Percentiles rank a stretch among this genome's conserved stretches.
phyloP scores from a whole-genome alignment of 2,329 filamentous ascomycete species.

The Penicillium paneum region DNA sequence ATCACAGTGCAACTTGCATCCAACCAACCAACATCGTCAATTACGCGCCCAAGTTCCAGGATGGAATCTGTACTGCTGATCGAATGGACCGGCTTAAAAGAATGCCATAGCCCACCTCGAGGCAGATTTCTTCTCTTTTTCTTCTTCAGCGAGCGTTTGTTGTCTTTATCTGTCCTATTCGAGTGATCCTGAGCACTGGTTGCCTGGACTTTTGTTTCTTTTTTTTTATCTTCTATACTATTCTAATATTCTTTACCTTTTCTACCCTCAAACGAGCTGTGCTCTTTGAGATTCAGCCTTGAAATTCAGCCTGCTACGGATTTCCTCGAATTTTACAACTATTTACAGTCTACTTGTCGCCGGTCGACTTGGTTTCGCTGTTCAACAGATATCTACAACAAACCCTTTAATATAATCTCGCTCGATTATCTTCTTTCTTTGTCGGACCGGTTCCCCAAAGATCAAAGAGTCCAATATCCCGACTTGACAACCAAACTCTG shows the following conservation, averaged over 20 bases:
- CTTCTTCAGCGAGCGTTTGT: slow-evolving; percentile 63
- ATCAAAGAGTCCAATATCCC: slow-evolving; percentile 15
- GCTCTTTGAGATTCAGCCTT: slow-evolving; percentile 25
- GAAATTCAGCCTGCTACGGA: slow-evolving; percentile 20
- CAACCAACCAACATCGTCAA: slow-evolving; percentile 8
- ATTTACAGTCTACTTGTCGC: slow-evolving; percentile 28
- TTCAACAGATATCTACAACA: slow-evolving; percentile 29
- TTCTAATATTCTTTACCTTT: slow-evolving; percentile 26
- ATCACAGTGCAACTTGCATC: slow-evolving; percentile 4
- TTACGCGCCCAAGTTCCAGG: slow-evolving; percentile 9
- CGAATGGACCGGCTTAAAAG: slow-evolving; percentile 24
- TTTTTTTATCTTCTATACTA: slow-evolving; percentile 41
- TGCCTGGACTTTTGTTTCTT: slow-evolving; percentile 47
- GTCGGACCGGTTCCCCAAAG: slow-evolving; percentile 33
- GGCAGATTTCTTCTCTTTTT: slow-evolving; percentile 36
- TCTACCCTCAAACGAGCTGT: slow-evolving; percentile 17
- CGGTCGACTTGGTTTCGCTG: slow-evolving; percentile 32
- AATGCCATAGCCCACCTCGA: slow-evolving; percentile 19
- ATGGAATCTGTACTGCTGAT: slow-evolving; percentile 14
- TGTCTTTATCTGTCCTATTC: slow-evolving; percentile 46
- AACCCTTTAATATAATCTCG: slow-evolving; percentile 28
- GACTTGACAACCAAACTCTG: slow-evolving; percentile 23
- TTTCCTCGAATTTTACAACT: slow-evolving; percentile 25
- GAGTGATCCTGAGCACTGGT: slow-evolving; percentile 42
- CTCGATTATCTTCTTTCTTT: slow-evolving; percentile 26